Evolutionary conservation across 2,329 filamentous ascomycete species (phyloP), one percentile per base, ranked within the genome.

Genomic region (Pseudofabraea citricarpa): DNA sequence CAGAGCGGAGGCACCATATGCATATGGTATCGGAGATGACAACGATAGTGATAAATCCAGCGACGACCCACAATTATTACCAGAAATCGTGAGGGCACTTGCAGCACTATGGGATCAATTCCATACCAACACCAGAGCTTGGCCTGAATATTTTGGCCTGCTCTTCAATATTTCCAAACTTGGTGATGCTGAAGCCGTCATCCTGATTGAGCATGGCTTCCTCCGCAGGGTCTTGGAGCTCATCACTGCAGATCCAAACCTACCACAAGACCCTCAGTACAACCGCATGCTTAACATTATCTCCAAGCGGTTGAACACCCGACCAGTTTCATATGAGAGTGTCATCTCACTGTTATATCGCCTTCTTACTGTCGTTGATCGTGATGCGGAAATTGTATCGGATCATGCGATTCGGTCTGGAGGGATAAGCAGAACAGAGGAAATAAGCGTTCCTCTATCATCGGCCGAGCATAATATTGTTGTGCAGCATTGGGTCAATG

Each of bases 71-170:
- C 57, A 55, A 22, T 36, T 56, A 5, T 46, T 56, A 10, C 40
- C 56, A 12, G 55, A 49, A 6, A 36, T 59, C 21, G 41, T 81
- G 31, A 53, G 56, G 15, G 64, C 79, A 18, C 69, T 89, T 39
- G 66, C 70, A 22, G 61, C 70, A 18, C 61, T 87, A 3, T 88
- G 80, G 77, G 66, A 73, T 3, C 68, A 65, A n/a, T 79, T 89
- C 44, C 79, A 87, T 47, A 63, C 68, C 3, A 69, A 74, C 36
- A 67, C 79, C 21, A 77, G 81, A 44, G 76, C 85, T 3, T 93
- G 87, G 87, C 77, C 82, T 32, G 86, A 91, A 55, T 83, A 84
- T 45, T 91, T 91, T 58, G 75, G 76, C 10, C 73, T 85, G n/a
- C 69, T 90, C 48, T 58, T 75, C n/a, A 68, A 68, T n/a, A 83